Evolutionary conservation across 1,284 basidiomycete genomes (phyloP).

Genomic region (Violaceomyces palustris): DNA sequence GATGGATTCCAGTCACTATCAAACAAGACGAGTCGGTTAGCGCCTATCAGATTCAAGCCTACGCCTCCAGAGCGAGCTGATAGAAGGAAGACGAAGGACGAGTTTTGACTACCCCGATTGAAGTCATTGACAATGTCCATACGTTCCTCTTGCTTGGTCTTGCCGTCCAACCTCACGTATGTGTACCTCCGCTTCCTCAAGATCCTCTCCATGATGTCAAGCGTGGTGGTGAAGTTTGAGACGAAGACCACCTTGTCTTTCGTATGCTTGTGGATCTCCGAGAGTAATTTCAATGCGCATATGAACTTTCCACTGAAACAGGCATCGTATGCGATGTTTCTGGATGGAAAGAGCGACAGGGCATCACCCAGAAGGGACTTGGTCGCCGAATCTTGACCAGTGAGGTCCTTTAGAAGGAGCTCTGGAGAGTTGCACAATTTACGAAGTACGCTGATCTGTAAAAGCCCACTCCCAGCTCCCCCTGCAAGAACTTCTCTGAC

Average conservation of each 20-base stretch:
- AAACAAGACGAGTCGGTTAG: constrained; percentile 76
- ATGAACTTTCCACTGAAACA: constrained; percentile 59
- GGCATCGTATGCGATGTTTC: constrained; percentile 22
- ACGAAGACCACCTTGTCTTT: constrained; percentile 61
- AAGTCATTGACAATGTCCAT: constrained; percentile 41
- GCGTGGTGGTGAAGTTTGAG: constrained; percentile 62
- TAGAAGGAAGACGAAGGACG: constrained; percentile 74
- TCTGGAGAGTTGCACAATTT: constrained; percentile 93
- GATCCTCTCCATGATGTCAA: constrained; percentile 83
- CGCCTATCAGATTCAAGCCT: constrained; percentile 96
- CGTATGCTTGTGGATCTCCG: constrained; percentile 63
- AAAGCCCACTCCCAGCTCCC: constrained; percentile 31
- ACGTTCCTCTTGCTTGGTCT: constrained; percentile 41
- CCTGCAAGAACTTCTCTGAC: constrained; percentile 35
- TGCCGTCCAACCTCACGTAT: constrained; percentile 79
- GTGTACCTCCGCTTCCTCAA: constrained; percentile 73
- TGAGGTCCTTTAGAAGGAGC: constrained; percentile 68
- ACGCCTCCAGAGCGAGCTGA: constrained; percentile 97
- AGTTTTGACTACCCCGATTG: constrained; percentile 19
- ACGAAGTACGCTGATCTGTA: constrained; percentile 56
- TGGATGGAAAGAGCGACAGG: constrained; percentile 21
- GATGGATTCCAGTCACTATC: constrained; percentile 95
- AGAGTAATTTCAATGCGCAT: constrained; percentile 70
- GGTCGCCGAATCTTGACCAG: constrained; percentile 28
- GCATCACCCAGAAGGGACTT: constrained; percentile 20